phyloP scores from a whole-genome alignment of 768 basidiomycete species.

The Phaeotremella fagi region DNA sequence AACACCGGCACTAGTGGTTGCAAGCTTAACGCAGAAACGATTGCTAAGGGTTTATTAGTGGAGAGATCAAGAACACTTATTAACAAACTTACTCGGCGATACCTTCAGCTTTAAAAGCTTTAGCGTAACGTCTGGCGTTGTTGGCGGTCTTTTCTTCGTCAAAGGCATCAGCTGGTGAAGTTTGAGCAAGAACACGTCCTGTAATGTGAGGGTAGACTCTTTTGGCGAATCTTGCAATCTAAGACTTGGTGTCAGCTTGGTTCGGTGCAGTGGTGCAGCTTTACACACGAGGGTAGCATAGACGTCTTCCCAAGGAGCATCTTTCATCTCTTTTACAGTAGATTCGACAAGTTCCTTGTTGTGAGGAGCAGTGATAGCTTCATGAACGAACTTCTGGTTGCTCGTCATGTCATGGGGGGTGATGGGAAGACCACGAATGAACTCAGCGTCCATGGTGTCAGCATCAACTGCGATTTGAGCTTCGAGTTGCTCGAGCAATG shows the following conservation, averaged over 20 bases:
- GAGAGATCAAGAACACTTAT: too few relatives aligned
- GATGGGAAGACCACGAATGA: conserved; percentile 31
- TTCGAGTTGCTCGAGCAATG: conserved; percentile 33
- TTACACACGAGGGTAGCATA: conserved; percentile 23
- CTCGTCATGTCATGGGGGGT: conserved; percentile 38
- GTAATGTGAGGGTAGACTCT: conserved; percentile 19
- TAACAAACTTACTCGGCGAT: conserved; percentile 48
- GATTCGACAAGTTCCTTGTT: conserved; percentile 39
- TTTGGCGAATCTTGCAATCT: conserved; percentile 27
- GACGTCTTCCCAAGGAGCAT: conserved; percentile 18
- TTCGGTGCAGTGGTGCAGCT: background rate
- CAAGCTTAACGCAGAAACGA: conserved; percentile 61
- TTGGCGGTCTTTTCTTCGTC: conserved; percentile 27
- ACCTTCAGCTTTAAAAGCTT: conserved; percentile 32
- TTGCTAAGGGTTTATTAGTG: conserved; percentile 22
- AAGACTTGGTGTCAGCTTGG: background rate
- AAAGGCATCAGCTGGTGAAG: conserved; percentile 29
- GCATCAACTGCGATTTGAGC: conserved; percentile 31
- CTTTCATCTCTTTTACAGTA: conserved; percentile 27
- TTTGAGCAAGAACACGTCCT: conserved; percentile 39
- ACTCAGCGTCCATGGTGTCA: conserved; percentile 33
- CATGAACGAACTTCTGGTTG: conserved; percentile 32
- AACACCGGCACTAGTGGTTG: conserved; percentile 56
- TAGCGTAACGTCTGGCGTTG: conserved; percentile 30
- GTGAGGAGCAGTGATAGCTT: conserved; percentile 26